Evolutionary conservation across 306 rosid species (phyloP), one percentile per base, ranked within the genome.

Genomic region (Fragaria vesca): DNA sequence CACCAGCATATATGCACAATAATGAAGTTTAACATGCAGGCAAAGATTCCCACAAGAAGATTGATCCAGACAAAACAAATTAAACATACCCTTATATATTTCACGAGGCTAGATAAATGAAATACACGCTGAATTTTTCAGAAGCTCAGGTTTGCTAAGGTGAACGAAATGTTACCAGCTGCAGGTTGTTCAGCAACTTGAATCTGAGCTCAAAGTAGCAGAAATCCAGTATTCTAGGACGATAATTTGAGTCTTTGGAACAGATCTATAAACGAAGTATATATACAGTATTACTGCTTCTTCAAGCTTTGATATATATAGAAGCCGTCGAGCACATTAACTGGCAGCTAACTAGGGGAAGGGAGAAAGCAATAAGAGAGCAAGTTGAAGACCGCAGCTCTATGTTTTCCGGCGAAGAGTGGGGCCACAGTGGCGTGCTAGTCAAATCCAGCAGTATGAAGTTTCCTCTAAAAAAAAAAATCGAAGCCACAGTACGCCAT

Each of bases 341-440:
- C 15, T 63, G 32, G 21, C n/a, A 63, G 43, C 69, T 63, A 32
- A 1, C 11, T 8, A 8, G 16, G 69, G 66, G 13, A 6, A 32
- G n/a, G 17, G 42, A 62, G 42, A 26, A 61, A 28, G n/a, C 4
- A 15, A 32, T 12, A 42, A 62, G 68, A 62, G 42, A 61, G 66
- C 38, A 55, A 57, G 62, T 40, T 30, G 54, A 36, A 43, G 58
- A 24, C 28, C 42, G 12, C 26, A 42, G 30, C 69, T 65, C 36
- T 30, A 8, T n/a, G 12, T 50, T 36, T 46, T 43, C 70, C 74
- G 73, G 45, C n/a, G 74, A 28, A 15, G 69, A 8, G 50, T 4
- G 34, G 36, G 79, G 73, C 69, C 63, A 60, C 73, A 9, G 18
- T 34, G 12, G 72, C 46, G 66, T 66, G 42, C 66, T 15, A 82